A percentile compares a stretch with the other conserved stretches of the same genome.
These are phyloP conservation scores for Chimonanthus praecox DNA, from an alignment of 164 flowering plant genomes.

Conservation along the genomic window DNA sequence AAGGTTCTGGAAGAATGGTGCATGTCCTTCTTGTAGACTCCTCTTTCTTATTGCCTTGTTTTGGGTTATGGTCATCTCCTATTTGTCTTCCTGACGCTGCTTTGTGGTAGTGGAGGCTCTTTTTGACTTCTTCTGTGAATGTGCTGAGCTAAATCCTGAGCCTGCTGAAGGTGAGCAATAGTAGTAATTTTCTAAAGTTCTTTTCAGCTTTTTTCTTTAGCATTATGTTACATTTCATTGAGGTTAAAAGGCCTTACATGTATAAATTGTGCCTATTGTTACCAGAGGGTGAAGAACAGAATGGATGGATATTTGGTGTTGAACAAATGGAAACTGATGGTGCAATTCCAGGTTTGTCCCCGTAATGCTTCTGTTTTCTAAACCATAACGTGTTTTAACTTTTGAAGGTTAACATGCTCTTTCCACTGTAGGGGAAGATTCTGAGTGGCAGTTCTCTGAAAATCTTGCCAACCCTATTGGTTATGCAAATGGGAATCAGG, in stretches of 20 bases:
- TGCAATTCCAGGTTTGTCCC: constrained; percentile 23
- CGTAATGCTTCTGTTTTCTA: neutral
- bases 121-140: constrained; percentile 73
- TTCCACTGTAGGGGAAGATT: constrained; percentile 24
- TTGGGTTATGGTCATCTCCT: neutral
- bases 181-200: neutral
- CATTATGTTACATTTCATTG: neutral
- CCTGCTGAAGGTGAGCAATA: constrained; percentile 51
- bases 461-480: constrained; percentile 57
- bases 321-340: constrained; percentile 49
- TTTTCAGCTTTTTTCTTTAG: neutral
- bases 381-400: neutral
- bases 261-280: neutral
- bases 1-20: neutral
- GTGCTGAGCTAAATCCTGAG: constrained; percentile 94
- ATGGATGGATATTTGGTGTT: constrained; percentile 79
- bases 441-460: constrained; percentile 43
- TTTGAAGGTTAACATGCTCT: neutral
- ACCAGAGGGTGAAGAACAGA: constrained; percentile 53
- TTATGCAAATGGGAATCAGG: constrained; percentile 72
- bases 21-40: neutral
- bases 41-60: neutral
- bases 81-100: constrained; percentile 10
- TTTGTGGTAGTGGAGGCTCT: constrained; percentile 62
- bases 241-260: neutral